Percentiles rank a stretch among this genome's conserved stretches.
Evolutionary conservation across 257 asterid species (phyloP).

Genomic region (Schizonepeta tenuifolia): DNA sequence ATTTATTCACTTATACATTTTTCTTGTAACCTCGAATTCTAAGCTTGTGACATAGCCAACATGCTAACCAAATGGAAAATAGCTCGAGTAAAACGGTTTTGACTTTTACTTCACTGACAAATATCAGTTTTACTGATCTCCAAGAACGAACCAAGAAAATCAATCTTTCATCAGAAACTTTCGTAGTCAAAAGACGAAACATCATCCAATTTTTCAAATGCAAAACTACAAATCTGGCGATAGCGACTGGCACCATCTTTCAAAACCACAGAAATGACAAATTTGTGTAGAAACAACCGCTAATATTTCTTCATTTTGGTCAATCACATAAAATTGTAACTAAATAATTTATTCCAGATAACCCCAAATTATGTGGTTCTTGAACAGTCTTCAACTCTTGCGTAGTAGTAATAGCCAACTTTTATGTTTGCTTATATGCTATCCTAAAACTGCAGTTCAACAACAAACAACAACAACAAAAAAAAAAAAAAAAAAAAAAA

Average conservation of each 20-base stretch:
- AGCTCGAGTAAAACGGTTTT: background rate
- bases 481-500: no score
- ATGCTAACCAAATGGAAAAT: background rate
- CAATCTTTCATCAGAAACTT: background rate
- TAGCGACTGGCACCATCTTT: background rate
- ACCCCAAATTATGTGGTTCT: background rate
- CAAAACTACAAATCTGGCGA: background rate
- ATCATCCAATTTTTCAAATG: background rate
- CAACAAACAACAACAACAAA: no score
- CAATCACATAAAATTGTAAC: background rate
- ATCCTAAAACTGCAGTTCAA: background rate
- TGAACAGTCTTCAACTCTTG: background rate
- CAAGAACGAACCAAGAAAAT: background rate
- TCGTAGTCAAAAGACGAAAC: background rate
- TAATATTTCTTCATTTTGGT: background rate
- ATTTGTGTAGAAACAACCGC: background rate
- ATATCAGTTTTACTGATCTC: background rate
- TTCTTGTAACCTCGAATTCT: background rate
- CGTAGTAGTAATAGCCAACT: background rate
- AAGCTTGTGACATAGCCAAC: background rate
- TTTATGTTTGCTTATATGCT: background rate
- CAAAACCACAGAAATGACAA: background rate
- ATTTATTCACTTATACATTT: background rate
- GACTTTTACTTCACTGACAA: background rate
- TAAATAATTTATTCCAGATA: background rate